phyloP scores from a whole-genome alignment of 371 early-diverging fungal species.

The Circinella umbellata region DNA sequence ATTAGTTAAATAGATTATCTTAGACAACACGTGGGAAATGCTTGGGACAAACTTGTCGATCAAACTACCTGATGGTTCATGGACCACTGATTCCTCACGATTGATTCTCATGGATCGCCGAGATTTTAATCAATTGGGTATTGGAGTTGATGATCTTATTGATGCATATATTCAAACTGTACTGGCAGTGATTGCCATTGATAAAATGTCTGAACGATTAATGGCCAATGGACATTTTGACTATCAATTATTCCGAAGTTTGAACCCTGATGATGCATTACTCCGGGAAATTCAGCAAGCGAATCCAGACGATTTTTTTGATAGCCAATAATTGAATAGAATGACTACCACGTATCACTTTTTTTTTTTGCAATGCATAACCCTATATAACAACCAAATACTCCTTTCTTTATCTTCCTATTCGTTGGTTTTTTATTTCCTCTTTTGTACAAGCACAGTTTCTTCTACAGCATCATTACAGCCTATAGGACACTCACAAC shows the following conservation, averaged over 20 bases:
- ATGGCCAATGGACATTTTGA: constrained; percentile 77
- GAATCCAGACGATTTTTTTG: constrained; percentile 21
- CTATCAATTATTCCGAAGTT: constrained; percentile 79
- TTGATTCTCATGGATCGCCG: constrained; percentile 92
- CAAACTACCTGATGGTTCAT: constrained; percentile 76
- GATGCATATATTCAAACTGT: constrained; percentile 95
- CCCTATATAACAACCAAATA: too few species aligned
- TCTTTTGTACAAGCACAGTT: too few species aligned
- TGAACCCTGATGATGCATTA: constrained; percentile 87
- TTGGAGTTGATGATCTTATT: constrained; percentile 92
- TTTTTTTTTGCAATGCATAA: too few species aligned
- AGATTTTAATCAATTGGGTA: constrained; percentile 89
- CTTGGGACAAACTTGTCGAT: constrained; percentile 91
- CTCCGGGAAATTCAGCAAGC: constrained; percentile 74
- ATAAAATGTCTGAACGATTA: constrained; percentile 80
- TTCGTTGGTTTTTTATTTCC: too few species aligned
- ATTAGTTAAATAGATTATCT: background rate
- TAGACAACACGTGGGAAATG: constrained; percentile 86
- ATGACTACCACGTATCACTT: background rate
- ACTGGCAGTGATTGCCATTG: constrained; percentile 88
- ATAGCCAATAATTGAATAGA: background rate
- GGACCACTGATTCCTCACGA: constrained; percentile 88
- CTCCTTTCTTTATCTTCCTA: too few species aligned
- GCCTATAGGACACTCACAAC: too few species aligned
- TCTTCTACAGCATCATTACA: too few species aligned